Evolutionary conservation across 2,329 filamentous ascomycete genomes (phyloP).

Genomic region (Ascosphaera apis): DNA sequence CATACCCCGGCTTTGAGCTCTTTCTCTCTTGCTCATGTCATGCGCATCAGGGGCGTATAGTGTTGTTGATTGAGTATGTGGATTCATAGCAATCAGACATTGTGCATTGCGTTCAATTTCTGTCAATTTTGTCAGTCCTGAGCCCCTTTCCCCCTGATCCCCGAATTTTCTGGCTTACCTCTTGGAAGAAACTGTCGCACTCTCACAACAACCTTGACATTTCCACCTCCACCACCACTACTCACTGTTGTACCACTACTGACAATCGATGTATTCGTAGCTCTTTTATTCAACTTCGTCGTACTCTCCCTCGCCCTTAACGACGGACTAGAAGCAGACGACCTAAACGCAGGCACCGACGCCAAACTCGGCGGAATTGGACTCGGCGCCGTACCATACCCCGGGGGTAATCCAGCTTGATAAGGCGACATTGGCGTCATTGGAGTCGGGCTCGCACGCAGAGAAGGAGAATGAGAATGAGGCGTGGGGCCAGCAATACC

Average conservation of each 20-base stretch:
- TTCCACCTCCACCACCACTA: conserved; percentile 47
- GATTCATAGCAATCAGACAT: conserved; percentile 82
- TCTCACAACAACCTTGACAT: conserved; percentile 99
- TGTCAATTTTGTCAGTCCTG: conserved; percentile 16
- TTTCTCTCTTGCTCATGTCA: conserved; percentile 13
- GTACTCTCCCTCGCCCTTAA: conserved; percentile 49
- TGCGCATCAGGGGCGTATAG: conserved; percentile 3
- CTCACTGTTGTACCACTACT: too few relatives aligned
- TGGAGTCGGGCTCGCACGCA: too few relatives aligned
- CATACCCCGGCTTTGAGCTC: conserved; percentile 34
- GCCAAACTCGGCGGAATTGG: conserved; percentile 3
- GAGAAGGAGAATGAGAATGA: too few relatives aligned
- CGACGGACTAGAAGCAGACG: conserved; percentile 57
- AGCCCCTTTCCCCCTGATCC: too few relatives aligned
- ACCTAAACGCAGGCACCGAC: conserved; percentile 20
- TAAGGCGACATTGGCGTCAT: too few relatives aligned
- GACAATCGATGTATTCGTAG: too few relatives aligned
- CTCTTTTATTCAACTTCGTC: too few relatives aligned
- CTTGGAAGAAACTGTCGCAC: conserved; percentile 84
- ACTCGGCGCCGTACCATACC: not conserved
- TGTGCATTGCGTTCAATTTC: conserved; percentile 77
- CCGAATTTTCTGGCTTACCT: conserved; percentile 34
- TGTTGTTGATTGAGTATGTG: conserved; percentile 41
- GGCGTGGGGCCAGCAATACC: conserved; percentile 4
- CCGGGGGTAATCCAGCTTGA: too few relatives aligned